Conservation (phyloP, 257 asterid species). For the Gardenia jasminoides region DNA sequence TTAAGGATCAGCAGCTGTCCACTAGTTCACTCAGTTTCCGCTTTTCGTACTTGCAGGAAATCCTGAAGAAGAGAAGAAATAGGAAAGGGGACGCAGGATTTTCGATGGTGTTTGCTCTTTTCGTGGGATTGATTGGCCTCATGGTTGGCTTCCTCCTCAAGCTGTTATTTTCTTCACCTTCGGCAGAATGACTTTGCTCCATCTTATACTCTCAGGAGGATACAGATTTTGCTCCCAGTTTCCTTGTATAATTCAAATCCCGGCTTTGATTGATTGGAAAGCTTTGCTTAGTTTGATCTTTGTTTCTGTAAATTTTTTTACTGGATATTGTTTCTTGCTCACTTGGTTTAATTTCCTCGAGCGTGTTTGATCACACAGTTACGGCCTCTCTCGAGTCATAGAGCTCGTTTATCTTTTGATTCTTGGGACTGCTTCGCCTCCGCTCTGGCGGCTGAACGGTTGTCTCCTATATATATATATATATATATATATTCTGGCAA, state of each 20-base stretch:
- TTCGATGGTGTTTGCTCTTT: conserved; percentile 38
- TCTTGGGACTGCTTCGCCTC: too few species aligned
- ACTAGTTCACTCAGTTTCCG: neutral
- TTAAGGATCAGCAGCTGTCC: neutral
- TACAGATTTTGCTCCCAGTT: conserved; percentile 11
- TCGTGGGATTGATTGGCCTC: conserved; percentile 45
- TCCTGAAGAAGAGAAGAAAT: conserved; percentile 41
- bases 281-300: conserved; percentile 20
- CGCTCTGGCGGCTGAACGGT: too few species aligned
- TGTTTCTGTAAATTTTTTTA: conserved; percentile 24
- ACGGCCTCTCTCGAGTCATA: neutral
- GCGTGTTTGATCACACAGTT: conserved; percentile 1
- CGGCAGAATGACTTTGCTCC: conserved; percentile 27
- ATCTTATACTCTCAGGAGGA: neutral
- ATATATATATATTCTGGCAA: too few species aligned
- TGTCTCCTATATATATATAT: too few species aligned
- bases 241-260: conserved; percentile 24
- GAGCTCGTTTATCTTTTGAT: too few species aligned
- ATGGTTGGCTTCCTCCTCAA: conserved; percentile 42
- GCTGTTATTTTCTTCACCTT: conserved; percentile 40
- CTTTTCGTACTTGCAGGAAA: conserved; percentile 30
- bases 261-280: conserved; percentile 15
- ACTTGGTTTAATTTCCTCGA: conserved; percentile 5
- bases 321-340: conserved; percentile 18
- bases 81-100: conserved; percentile 37